Base-by-base conservation (phyloP, 306 rosid genomes). In the Prosopis cineraria region DNA sequence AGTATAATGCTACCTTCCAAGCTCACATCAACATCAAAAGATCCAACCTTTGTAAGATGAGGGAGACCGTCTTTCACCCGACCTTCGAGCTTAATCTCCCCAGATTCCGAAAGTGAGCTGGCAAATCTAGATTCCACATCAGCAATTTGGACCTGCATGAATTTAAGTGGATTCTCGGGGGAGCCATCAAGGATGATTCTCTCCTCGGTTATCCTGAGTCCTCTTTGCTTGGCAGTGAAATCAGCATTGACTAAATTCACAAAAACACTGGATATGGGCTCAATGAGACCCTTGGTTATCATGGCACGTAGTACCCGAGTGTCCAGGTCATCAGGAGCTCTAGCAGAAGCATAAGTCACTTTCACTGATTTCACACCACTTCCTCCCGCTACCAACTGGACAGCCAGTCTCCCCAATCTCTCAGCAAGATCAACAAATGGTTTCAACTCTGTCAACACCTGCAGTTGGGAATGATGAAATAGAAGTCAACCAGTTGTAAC, bases 311-410 rank as follows among this genome's bases (percentile, higher is more conserved):
- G 90, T 78, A 96, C 84, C 70, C 99, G 91, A 24, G 99, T 96
- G 89, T 96, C 99, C 56, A 96, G 96, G 78, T 96, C 98, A 85
- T 96, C 99, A 19, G 97, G 96, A 29, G 93, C 98, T 86, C 99
- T 91, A 0, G 98, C 79, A 30, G 98, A 93, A 34, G 93, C 96
- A 60, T 96, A 96, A 31, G 96, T 75, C 63, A 93, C 98, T 86
- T 91, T 93, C 75, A 96, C 97, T 34, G 83, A 88, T 81, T 96
- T 96, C 52, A 96, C 96, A 37, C 99, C 99, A 40, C 97, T 93
- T 75, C 99, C 99, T 79, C 99, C 99, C 3, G 99, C 93, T 50
- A 93, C 99, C 77, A 96, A 84, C 81, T 96, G 99, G 67, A 96
- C 97, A 55, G 98, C 98, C 77, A 96, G 87, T 69, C 98, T 93